Evolutionary conservation across 257 asterid species (phyloP), one percentile per base, ranked within the genome.

Genomic region (Plantago elongata): DNA sequence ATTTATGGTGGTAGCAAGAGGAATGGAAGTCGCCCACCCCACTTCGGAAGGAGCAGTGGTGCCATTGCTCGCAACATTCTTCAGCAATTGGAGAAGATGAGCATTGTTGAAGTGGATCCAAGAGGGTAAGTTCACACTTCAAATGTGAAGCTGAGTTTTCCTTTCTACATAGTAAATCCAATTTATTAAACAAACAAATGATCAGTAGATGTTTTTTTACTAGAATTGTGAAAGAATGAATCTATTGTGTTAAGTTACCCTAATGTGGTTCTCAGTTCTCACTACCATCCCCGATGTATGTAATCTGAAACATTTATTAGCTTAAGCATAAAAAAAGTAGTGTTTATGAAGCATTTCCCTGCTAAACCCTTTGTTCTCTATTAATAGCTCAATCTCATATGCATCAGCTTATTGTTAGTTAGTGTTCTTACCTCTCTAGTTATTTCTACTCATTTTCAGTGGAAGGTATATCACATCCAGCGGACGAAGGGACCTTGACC

Each of bases 1-100:
- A 92, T 92, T 15, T 92, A 92, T 65, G 98, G 98, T 64, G 97
- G 98, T 44, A 86, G 91, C 95, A 85, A 92, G 88, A 92, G 95
- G 83, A 92, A 89, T 10, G 95, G 97, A 48, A 84, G 95, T 52
- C 80, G 87, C 7, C 98, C 97, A 16, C 92, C 81, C 11, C 98
- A 91, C 77, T 91, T 91, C 60, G 79, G 95, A 61, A 91, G 81
- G 61, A 88, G 97, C 83, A 88, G 95, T 67, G 97, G 98, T n/a
- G 63, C 95, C 10, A 71, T 88, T 65, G 97, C 97, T 38, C 95
- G 98, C 7, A 78, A 92, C 78, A 86, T 92, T 52, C 95, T 91
- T 66, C 93, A 88, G 47, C 93, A 91, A 69, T 67, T 91, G 86
- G 87, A 88, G 76, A 60, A 57, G 11, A 86, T 88, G 92, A 83